A percentile compares a stretch with the other conserved stretches of the same genome.
Conservation (phyloP, 495 filamentous ascomycete genomes). For the Talaromyces wortmannii region DNA sequence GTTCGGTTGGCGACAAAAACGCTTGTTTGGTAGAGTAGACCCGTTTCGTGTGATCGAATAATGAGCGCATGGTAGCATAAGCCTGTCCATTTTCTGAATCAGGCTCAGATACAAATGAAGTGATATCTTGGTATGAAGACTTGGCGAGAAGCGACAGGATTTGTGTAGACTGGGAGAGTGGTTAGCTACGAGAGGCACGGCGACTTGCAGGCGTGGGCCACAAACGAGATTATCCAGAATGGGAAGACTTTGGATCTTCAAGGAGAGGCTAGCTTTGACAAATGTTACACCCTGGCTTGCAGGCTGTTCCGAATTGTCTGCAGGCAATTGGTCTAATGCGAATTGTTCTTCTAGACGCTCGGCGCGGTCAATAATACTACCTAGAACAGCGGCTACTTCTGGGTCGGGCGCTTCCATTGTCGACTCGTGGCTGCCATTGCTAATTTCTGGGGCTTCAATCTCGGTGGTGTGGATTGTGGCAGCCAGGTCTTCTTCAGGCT, state of each 20-base stretch:
- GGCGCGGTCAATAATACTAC: slow-evolving; percentile 40
- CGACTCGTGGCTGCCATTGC: slow-evolving; percentile 3
- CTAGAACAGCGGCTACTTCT: slow-evolving; percentile 11
- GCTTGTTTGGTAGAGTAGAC: slow-evolving; percentile 65
- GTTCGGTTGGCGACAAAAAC: slow-evolving; percentile 64
- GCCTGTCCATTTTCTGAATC: slow-evolving; percentile 72
- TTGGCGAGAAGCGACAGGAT: slow-evolving; percentile 63
- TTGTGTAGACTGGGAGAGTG: slow-evolving; percentile 53
- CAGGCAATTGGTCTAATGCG: slow-evolving; percentile 27
- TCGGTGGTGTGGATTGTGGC: slow-evolving; percentile 11
- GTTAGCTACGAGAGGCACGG: background rate
- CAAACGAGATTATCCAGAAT: slow-evolving; percentile 67
- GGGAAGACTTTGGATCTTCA: slow-evolving; percentile 63
- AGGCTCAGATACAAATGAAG: slow-evolving; percentile 62
- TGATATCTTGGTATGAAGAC: slow-evolving; percentile 64
- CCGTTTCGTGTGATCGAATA: slow-evolving; percentile 76
- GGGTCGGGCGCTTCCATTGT: slow-evolving; percentile 3
- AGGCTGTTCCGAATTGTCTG: slow-evolving; percentile 19
- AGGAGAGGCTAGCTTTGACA: slow-evolving; percentile 47
- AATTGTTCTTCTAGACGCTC: slow-evolving; percentile 40
- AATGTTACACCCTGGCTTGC: slow-evolving; percentile 32
- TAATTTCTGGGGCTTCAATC: background rate
- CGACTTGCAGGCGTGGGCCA: background rate
- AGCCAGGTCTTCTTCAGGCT: slow-evolving; percentile 37
- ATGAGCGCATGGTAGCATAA: slow-evolving; percentile 70